Base-by-base conservation (phyloP, 2,329 filamentous ascomycete genomes). In the Hymenoscyphus salicellus region DNA sequence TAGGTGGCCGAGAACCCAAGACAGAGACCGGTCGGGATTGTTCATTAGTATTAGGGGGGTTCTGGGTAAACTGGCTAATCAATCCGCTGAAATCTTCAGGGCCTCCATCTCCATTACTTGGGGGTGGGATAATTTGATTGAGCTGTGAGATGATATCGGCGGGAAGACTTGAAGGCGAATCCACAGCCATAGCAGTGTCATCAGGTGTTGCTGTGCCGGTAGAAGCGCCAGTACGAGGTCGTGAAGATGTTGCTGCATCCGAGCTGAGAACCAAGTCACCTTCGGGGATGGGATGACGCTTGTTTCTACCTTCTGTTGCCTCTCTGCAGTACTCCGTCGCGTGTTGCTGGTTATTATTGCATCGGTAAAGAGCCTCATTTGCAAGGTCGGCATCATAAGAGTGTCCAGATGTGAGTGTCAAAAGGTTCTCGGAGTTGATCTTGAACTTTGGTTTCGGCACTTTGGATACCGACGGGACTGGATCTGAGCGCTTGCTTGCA, bases 291-390 rank as follows among this genome's bases (percentile, higher is more conserved):
- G 89, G 88, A 68, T 91, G 86, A 49, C 89, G 84, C 28, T 88
- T 85, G 61, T 84, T 82, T 61, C 84, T 76, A 55, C 86, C 82
- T 63, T 82, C 80, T 57, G 77, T 79, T 65, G 90, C 85, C 16
- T 87, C 85, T 63, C 80, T 81, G 74, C 91, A 95, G 75, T 98
- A 98, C 63, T 95, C 90, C 38, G 82, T 80, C 6, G 92, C 87
- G 30, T 81, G 78, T 2, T 79, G 75, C 4, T 77, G 72, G 61
- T 84, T 84, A 63, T 92, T 91, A 72, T 92, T 90, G 72, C 91
- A 91, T 62, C 94, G 87, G 75, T 92, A 97, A 0, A 95, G 79
- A 33, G 91, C 93, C 77, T 98, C 94, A 36, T 85, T 83, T 6
- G 85, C 89, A 61, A 97, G 80, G 14, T 86, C 84, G 55, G 84